These are phyloP conservation scores for Microcyclosporella mali DNA, from an alignment of 2,329 filamentous ascomycete genomes.

Conservation along the genomic window DNA sequence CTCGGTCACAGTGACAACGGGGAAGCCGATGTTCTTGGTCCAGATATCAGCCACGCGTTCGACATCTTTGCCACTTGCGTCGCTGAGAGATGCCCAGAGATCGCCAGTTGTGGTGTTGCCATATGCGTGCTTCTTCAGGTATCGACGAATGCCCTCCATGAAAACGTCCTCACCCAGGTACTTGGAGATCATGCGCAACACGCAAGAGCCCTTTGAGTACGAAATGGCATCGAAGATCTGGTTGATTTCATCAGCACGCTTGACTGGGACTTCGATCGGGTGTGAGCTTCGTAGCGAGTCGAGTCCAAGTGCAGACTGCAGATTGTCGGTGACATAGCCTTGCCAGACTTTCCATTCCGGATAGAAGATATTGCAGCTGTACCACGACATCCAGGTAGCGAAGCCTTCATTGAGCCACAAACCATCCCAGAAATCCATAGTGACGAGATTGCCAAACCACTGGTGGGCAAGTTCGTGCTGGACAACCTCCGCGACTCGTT, in stretches of 20 bases:
- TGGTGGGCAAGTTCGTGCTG: conserved; percentile 96
- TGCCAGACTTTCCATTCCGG: conserved; percentile 99
- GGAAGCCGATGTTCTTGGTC: conserved; percentile 95
- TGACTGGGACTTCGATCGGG: conserved; percentile 92
- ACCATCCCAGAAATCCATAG: conserved; percentile 98
- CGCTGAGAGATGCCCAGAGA: conserved; percentile 79
- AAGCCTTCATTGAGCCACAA: conserved; percentile 95
- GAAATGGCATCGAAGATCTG: conserved; percentile 98
- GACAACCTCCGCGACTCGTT: conserved; percentile 89
- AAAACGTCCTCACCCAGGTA: conserved; percentile 89
- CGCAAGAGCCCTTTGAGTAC: conserved; percentile 93
- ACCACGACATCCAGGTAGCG: conserved; percentile 89
- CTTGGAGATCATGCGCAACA: conserved; percentile 94
- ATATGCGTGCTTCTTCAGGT: conserved; percentile 95
- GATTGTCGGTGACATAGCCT: conserved; percentile 84
- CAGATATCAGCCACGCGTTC: conserved; percentile 88
- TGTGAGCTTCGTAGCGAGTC: conserved; percentile 92
- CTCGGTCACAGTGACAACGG: conserved; percentile 81
- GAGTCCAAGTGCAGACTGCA: conserved; percentile 78
- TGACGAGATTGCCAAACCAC: conserved; percentile 96
- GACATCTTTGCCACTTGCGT: conserved; percentile 86
- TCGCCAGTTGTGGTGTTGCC: conserved; percentile 89
- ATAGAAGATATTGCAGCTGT: conserved; percentile 89
- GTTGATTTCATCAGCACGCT: conserved; percentile 91
- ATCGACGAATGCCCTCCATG: conserved; percentile 82